Evolutionary conservation across 176 grass and related monocot genomes (phyloP), one percentile per base, ranked within the genome.

Genomic region (Raddia guianensis): DNA sequence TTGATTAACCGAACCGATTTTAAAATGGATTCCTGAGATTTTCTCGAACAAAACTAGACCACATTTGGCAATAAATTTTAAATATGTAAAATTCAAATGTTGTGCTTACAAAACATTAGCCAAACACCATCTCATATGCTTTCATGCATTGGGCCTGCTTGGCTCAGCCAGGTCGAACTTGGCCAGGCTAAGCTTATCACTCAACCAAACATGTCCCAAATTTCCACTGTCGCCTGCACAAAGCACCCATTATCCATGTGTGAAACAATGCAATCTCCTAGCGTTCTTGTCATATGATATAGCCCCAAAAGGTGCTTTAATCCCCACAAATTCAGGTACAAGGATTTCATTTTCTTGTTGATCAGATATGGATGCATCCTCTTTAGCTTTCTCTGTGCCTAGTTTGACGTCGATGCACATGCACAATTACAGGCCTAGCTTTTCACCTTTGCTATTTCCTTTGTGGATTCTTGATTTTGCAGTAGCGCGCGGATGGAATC

Each of bases 231-330:
- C 54, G 46, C n/a, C n/a, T n/a, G n/a, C n/a, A 52, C 56, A 72
- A 52, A 46, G 35, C 66, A 9, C 56, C 47, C 35, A 52, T 80
- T 68, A 60, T 74, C 66, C 69, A 21, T 74, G 81, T 63, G 79
- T 8, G n/a, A 80, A 63, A 62, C 61, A 7, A 46, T 56, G 65
- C 14, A 74, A 74, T 74, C 68, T 53, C 55, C 81, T 54, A 68
- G 74, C 68, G 9, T 15, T 69, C 81, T 46, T 63, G 75, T 73
- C 76, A 53, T 63, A 68, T 80, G 69, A 75, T 74, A 75, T 74
- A 56, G 53, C 4, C 4, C 4, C 61, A 34, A 79, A 80, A 84
- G 75, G 13, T 12, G 12, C 63, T 84, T 84, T 80, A 75, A 72
- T 50, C 51, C 46, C 77, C 85, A 11, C 15, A 13, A 60, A 80